These are phyloP conservation scores for Oidiodendron maius DNA, from an alignment of 495 filamentous ascomycete genomes.

Conservation along the genomic window DNA sequence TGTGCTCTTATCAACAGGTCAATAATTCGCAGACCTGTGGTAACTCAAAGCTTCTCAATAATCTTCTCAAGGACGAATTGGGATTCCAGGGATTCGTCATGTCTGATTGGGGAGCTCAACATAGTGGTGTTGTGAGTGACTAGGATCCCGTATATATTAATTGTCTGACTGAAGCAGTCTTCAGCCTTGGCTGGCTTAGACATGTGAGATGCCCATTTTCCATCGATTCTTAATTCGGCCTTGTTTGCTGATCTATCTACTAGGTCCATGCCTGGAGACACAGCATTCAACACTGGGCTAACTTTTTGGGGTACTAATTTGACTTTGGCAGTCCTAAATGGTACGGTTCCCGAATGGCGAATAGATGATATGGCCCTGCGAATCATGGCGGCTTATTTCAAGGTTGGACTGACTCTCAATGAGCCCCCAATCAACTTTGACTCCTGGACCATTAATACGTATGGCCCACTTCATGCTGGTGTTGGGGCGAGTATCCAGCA, in stretches of 20 bases:
- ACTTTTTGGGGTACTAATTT: conserved; percentile 88
- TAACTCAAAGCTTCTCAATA: conserved; percentile 70
- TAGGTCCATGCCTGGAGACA: not conserved
- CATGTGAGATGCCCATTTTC: too few species aligned
- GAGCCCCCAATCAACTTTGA: conserved; percentile 76
- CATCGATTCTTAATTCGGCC: not conserved
- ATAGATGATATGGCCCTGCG: conserved; percentile 88
- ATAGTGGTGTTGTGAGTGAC: conserved; percentile 77
- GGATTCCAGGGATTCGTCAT: conserved; percentile 93
- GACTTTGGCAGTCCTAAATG: conserved; percentile 81
- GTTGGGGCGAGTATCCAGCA: conserved; percentile 55
- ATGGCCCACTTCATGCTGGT: conserved; percentile 58
- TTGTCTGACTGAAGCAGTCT: too few species aligned
- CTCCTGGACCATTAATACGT: conserved; percentile 70
- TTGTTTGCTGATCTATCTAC: too few species aligned
- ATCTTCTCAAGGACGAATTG: conserved; percentile 82
- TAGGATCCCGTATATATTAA: conserved; percentile 61
- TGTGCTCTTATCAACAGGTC: conserved; percentile 90
- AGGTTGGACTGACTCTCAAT: conserved; percentile 53
- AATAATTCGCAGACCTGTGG: conserved; percentile 65
- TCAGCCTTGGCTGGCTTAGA: not conserved
- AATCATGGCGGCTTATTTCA: conserved; percentile 92
- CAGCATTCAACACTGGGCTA: not conserved
- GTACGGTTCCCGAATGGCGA: conserved; percentile 82
- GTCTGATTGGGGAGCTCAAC: conserved; percentile 85